These are phyloP conservation scores for Arabis hirsuta DNA, from an alignment of 345 rosid species.

Conservation along the genomic window DNA sequence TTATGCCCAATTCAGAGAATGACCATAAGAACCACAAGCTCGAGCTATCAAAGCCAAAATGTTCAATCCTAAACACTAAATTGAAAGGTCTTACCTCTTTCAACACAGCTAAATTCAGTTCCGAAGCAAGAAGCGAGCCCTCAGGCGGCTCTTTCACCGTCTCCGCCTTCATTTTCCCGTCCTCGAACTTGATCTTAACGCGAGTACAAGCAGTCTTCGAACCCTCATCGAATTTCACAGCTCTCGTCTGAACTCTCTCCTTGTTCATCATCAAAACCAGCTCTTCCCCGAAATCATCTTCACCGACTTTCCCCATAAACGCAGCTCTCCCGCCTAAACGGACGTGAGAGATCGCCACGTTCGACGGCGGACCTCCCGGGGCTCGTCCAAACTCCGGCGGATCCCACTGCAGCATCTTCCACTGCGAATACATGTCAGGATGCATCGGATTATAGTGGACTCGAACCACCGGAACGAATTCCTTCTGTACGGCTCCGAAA, in stretches of 20 bases:
- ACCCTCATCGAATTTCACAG: slow-evolving; percentile 64
- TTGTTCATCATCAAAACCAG: slow-evolving; percentile 78
- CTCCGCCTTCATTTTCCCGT: slow-evolving; percentile 77
- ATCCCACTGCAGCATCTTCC: slow-evolving; percentile 97
- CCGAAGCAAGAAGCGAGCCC: slow-evolving; percentile 69
- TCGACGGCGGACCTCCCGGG: slow-evolving; percentile 85
- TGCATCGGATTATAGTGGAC: slow-evolving; percentile 79
- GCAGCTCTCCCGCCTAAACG: slow-evolving; percentile 93
- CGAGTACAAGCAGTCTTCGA: slow-evolving; percentile 65
- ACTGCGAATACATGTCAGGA: slow-evolving; percentile 81
- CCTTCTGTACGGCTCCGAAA: slow-evolving; percentile 82
- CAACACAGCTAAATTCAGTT: slow-evolving; percentile 74
- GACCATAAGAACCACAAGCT: slow-evolving; percentile 9
- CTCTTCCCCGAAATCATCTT: slow-evolving; percentile 71
- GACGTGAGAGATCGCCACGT: slow-evolving; percentile 85
- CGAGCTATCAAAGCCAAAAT: not conserved
- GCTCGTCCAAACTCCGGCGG: slow-evolving; percentile 90
- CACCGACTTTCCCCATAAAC: slow-evolving; percentile 90
- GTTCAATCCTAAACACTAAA: slow-evolving; percentile 5
- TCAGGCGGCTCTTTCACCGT: slow-evolving; percentile 73
- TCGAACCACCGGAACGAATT: slow-evolving; percentile 84
- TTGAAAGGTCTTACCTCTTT: slow-evolving; percentile 65
- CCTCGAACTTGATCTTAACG: slow-evolving; percentile 67
- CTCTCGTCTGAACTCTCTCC: slow-evolving; percentile 88
- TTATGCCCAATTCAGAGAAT: slow-evolving; percentile 7